phyloP scores from a whole-genome alignment of 345 rosid genomes.

The Lepidium aucheri region DNA sequence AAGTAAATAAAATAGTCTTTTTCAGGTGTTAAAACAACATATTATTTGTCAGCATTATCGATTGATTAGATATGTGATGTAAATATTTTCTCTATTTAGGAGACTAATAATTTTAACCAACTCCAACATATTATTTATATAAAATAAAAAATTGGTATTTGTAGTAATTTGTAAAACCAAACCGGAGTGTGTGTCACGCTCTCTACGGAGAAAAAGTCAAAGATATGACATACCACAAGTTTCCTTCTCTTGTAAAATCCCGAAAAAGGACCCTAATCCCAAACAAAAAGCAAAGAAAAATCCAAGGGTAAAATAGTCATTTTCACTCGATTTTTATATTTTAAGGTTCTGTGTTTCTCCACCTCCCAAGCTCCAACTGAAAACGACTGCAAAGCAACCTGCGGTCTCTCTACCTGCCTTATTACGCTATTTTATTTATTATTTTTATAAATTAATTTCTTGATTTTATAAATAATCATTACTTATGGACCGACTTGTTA shows the following conservation, averaged over 20 bases:
- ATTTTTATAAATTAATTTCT: not conserved
- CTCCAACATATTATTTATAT: not conserved
- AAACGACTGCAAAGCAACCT: constrained; percentile 89
- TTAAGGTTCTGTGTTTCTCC: constrained; percentile 54
- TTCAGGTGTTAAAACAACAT: not conserved
- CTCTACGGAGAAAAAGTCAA: constrained; percentile 20
- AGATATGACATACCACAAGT: constrained; percentile 25
- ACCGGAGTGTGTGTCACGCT: constrained; percentile 25
- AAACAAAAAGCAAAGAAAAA: not conserved
- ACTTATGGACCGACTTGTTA: constrained; percentile 27
- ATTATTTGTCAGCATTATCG: not conserved
- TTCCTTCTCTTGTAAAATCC: not conserved
- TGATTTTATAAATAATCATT: constrained; percentile 10
- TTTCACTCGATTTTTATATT: constrained; percentile 22
- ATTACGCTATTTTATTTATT: constrained; percentile 18
- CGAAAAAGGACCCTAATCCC: constrained; percentile 22
- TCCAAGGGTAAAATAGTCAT: constrained; percentile 37
- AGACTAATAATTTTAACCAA: not conserved
- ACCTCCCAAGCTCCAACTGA: constrained; percentile 40
- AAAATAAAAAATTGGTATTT: not conserved
- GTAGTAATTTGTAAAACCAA: not conserved
- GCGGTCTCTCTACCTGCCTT: constrained; percentile 66
- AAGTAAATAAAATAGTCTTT: not conserved
- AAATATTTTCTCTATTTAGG: not conserved
- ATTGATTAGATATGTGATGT: not conserved